Conservation (phyloP, 352 stramenopile species). For the Blastocystis hominis region DNA sequence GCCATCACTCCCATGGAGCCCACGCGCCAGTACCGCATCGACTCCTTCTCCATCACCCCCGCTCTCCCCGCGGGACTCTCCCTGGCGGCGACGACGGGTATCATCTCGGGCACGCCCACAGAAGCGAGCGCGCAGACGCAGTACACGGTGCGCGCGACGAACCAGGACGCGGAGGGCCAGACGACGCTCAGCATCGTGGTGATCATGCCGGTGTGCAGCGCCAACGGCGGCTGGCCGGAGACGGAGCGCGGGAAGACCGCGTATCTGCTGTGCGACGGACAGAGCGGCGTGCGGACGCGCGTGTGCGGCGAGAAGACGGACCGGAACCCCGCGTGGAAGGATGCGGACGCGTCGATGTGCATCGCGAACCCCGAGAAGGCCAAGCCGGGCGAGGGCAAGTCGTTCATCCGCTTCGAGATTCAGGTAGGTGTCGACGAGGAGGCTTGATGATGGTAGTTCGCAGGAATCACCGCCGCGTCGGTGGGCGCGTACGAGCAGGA, state of each 20-base stretch:
- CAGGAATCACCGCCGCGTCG: slow-evolving; percentile 1
- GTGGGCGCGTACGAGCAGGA: slow-evolving; percentile 9
- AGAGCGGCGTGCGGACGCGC: slow-evolving; percentile 44
- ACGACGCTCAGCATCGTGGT: slow-evolving; percentile 35
- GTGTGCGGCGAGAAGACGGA: slow-evolving; percentile 44
- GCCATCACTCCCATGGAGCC: slow-evolving; percentile 33
- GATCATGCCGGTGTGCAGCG: neutral
- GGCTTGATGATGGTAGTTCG: neutral
- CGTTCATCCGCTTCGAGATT: slow-evolving; percentile 42
- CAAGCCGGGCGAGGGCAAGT: slow-evolving; percentile 35
- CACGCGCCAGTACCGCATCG: slow-evolving; percentile 39
- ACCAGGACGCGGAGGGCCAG: neutral
- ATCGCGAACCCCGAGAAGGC: slow-evolving; percentile 37
- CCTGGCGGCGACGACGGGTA: neutral
- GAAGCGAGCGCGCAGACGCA: neutral
- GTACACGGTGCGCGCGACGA: slow-evolving; percentile 47
- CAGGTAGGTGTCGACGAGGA: neutral
- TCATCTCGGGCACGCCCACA: slow-evolving; percentile 42
- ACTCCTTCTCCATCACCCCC: slow-evolving; percentile 2
- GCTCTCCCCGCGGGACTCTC: slow-evolving; percentile 13
- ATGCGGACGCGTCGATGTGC: slow-evolving; percentile 30
- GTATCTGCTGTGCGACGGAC: slow-evolving; percentile 36
- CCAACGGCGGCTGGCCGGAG: slow-evolving; percentile 14
- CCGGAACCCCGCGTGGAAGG: slow-evolving; percentile 27
- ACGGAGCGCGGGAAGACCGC: slow-evolving; percentile 24